These are phyloP conservation scores for Basidioascus undulatus DNA, from an alignment of 768 basidiomycete species.

Conservation along the genomic window DNA sequence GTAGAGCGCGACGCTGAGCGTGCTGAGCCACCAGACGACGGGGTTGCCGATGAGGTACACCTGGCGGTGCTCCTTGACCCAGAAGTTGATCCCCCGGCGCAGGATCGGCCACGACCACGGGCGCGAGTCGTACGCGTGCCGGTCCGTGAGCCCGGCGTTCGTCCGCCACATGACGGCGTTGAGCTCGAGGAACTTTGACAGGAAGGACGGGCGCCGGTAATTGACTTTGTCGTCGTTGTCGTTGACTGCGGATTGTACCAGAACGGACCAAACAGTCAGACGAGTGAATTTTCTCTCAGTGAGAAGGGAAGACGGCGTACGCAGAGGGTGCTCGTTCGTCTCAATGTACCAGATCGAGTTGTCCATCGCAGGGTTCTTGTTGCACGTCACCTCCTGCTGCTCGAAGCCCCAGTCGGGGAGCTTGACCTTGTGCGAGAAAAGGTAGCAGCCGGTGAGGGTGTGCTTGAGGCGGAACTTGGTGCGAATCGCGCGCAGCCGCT, in stretches of 20 bases:
- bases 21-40: conserved; percentile 71
- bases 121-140: conserved; percentile 86
- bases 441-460: conserved; percentile 69
- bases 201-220: conserved; percentile 69
- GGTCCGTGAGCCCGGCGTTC: conserved; percentile 82
- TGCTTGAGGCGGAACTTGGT: conserved; percentile 68
- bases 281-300: background rate
- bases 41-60: conserved; percentile 92
- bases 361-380: conserved; percentile 72
- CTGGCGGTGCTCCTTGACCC: conserved; percentile 89
- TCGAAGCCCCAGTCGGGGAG: conserved; percentile 93
- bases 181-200: conserved; percentile 61
- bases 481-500: conserved; percentile 50
- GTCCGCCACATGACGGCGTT: conserved; percentile 58
- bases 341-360: conserved; percentile 92
- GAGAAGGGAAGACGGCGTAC: conserved; percentile 23
- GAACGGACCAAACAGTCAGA: background rate
- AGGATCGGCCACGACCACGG: conserved; percentile 77
- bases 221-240: conserved; percentile 56
- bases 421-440: conserved; percentile 96
- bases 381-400: conserved; percentile 98
- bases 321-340: conserved; percentile 45
- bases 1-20: conserved; percentile 44
- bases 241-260: conserved; percentile 39
- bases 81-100: conserved; percentile 78